A percentile compares a stretch with the other conserved stretches of the same genome.
Evolutionary conservation across 2,329 filamentous ascomycete genomes (phyloP).

Genomic region (Xylaria sp.): DNA sequence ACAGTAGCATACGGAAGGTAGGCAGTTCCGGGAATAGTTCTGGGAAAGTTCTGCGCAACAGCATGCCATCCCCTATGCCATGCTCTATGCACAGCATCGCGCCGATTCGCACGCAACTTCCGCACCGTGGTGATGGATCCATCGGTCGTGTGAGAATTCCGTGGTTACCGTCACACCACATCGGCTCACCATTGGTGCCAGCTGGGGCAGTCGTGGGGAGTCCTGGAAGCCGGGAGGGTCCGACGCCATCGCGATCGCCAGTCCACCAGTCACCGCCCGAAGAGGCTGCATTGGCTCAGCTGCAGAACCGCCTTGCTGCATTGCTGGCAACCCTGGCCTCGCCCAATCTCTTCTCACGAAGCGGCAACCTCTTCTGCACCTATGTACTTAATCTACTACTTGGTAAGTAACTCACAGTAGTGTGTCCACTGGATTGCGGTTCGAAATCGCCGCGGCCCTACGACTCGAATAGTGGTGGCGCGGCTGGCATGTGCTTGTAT

Average conservation of each 20-base stretch:
- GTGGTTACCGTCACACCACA: slow-evolving; percentile 26
- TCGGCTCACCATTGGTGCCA: slow-evolving; percentile 37
- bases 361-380: background rate
- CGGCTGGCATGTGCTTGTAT: slow-evolving; percentile 20
- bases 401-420: background rate
- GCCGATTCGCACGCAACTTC: background rate
- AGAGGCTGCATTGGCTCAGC: background rate
- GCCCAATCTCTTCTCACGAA: background rate
- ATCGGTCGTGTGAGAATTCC: background rate
- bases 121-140: slow-evolving; percentile 3
- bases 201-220: background rate
- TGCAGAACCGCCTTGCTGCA: slow-evolving; percentile 6
- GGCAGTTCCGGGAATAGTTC: background rate
- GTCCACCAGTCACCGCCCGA: slow-evolving; percentile 9
- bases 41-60: too few species aligned
- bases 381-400: background rate
- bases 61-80: background rate
- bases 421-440: background rate
- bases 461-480: slow-evolving; percentile 22
- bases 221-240: slow-evolving; percentile 4
- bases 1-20: background rate
- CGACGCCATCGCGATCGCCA: slow-evolving; percentile 27
- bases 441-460: background rate
- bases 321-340: background rate
- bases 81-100: background rate